Conservation (phyloP, 805 yeast species). For the Ogataea kodamae region DNA sequence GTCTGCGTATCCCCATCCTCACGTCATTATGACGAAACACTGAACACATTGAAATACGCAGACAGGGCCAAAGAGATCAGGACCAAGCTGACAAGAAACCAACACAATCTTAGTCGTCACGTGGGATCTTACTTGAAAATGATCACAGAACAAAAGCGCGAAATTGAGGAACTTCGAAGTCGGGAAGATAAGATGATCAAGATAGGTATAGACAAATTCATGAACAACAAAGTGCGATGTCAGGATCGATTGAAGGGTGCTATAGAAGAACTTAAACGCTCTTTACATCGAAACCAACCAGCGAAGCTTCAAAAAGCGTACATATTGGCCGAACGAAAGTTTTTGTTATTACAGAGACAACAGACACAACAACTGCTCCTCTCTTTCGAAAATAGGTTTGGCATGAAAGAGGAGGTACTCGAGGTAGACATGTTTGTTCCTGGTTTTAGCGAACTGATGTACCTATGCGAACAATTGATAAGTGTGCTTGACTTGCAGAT, state of each 20-base stretch:
- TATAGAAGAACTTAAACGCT: slow-evolving; percentile 38
- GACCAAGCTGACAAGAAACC: slow-evolving; percentile 72
- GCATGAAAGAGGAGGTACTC: slow-evolving; percentile 9
- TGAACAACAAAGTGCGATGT: slow-evolving; percentile 37
- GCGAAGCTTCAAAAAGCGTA: slow-evolving; percentile 43
- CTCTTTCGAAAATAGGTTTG: slow-evolving; percentile 33
- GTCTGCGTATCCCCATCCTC: slow-evolving; percentile 90
- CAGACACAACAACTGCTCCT: slow-evolving; percentile 33
- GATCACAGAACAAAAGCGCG: slow-evolving; percentile 76
- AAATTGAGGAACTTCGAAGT: slow-evolving; percentile 61
- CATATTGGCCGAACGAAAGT: slow-evolving; percentile 44
- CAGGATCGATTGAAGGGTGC: slow-evolving; percentile 39
- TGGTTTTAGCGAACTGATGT: slow-evolving; percentile 18
- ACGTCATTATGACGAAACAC: slow-evolving; percentile 86
- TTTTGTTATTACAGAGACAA: slow-evolving; percentile 23
- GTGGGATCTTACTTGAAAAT: slow-evolving; percentile 80
- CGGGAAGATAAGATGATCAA: slow-evolving; percentile 48
- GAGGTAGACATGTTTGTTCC: slow-evolving; percentile 19
- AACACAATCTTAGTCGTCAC: slow-evolving; percentile 73
- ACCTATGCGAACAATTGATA: slow-evolving; percentile 21
- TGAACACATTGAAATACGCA: slow-evolving; percentile 88
- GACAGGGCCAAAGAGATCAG: slow-evolving; percentile 87
- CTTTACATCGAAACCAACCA: slow-evolving; percentile 41
- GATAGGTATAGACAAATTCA: slow-evolving; percentile 35
- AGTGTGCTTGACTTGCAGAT: slow-evolving; percentile 43